A percentile compares a stretch with the other conserved stretches of the same genome.
Conservation (phyloP, 2,329 filamentous ascomycete species). For the Claviceps pazoutovae region DNA sequence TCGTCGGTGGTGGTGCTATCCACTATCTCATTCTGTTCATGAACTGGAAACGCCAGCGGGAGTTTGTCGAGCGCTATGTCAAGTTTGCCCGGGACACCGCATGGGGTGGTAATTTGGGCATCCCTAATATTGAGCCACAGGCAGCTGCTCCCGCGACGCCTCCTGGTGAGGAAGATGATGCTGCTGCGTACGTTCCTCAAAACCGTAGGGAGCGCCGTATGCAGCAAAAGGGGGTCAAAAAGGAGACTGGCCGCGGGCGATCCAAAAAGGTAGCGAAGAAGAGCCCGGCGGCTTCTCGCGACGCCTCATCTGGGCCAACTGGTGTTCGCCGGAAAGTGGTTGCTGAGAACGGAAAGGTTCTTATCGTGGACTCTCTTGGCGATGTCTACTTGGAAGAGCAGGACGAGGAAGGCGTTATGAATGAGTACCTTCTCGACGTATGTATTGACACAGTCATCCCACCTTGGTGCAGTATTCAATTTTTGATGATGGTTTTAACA, state of each 20-base stretch:
- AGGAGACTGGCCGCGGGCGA: constrained; percentile 46
- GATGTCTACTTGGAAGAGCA: constrained; percentile 93
- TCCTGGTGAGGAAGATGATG: constrained; percentile 31
- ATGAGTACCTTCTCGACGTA: constrained; percentile 81
- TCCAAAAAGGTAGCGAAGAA: constrained; percentile 27
- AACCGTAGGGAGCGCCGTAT: constrained; percentile 80
- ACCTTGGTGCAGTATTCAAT: background rate
- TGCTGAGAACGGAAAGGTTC: constrained; percentile 86
- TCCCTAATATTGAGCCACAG: constrained; percentile 50
- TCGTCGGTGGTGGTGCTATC: constrained; percentile 68
- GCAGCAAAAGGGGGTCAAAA: constrained; percentile 74
- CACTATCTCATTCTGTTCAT: constrained; percentile 81
- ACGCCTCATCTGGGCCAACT: constrained; percentile 39
- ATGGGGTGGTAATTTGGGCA: constrained; percentile 69
- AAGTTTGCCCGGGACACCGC: constrained; percentile 75
- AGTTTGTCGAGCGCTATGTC: constrained; percentile 88
- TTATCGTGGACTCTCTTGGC: constrained; percentile 82
- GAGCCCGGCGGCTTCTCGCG: constrained; percentile 18
- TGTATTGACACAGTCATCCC: constrained; percentile 23
- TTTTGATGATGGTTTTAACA: background rate
- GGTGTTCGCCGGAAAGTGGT: constrained; percentile 77
- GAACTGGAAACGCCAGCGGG: constrained; percentile 76
- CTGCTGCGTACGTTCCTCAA: constrained; percentile 41
- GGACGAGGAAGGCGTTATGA: constrained; percentile 69
- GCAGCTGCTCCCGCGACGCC: constrained; percentile 30